Evolutionary conservation across 352 stramenopile species (phyloP), one percentile per base, ranked within the genome.

Genomic region (Globisporangium emineosum): DNA sequence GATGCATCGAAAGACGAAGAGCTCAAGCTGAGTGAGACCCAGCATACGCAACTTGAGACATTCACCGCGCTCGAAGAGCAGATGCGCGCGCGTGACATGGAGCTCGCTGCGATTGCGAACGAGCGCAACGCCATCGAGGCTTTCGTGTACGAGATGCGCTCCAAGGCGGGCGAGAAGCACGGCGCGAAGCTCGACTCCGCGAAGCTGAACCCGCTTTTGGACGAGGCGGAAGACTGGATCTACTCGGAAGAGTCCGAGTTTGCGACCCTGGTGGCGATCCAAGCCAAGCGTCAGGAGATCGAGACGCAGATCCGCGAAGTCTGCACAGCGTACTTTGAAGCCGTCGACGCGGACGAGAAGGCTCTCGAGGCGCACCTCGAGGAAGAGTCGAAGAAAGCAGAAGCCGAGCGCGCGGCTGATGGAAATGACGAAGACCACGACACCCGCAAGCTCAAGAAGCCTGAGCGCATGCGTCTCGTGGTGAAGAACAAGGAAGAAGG

Each of bases 401-500:
- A 91, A 68, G 77, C 69, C 43, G 83, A 95, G 62, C 77, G 86
- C 35, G 81, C 86, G 45, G 74, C 78, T 29, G 83, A 91, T 3
- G 83, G 83, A 33, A 68, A 73, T 57, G 82, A 96, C 32, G 92
- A 98, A 53, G 92, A 98, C 75, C 89, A 97, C 72, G 93, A 98
- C 67, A 91, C 79, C 13, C 86, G 92, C 49, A 97, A 97, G 70
- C 88, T 98, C 4, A 96, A 93, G 63, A 98, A 97, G 64, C 83
- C 86, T 17, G 91, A 97, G 54, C 89, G 93, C 49, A 98, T 98
- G 90, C 79, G 91, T n/a, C 88, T 98, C 63, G 89, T 98, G 33
- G 71, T 81, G 29, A 97, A 97, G 71, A 98, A 98, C 75, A 98
- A 98, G 79, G 93, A 98, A 40, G 94, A 98, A 66, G 94, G 93